Evolutionary conservation across 768 basidiomycete genomes (phyloP).

Genomic region (Trichaptum fuscoviolaceum): DNA sequence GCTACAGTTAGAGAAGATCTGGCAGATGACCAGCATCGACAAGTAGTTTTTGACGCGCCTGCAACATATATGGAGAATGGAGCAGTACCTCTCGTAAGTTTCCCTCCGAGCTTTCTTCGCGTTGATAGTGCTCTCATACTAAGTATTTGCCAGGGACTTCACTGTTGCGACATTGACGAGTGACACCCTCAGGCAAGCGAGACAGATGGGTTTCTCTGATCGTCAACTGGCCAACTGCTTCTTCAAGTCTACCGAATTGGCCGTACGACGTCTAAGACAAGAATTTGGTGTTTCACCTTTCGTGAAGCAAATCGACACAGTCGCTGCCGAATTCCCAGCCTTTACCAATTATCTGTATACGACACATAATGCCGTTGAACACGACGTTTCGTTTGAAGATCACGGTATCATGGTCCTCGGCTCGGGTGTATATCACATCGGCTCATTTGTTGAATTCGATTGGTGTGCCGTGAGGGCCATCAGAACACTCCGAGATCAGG

Average conservation of each 20-base stretch:
- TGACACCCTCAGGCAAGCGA: slow-evolving; percentile 69
- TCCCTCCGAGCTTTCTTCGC: not conserved
- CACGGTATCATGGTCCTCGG: slow-evolving; percentile 96
- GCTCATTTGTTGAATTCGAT: slow-evolving; percentile 98
- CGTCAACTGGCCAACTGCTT: slow-evolving; percentile 76
- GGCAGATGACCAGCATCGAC: slow-evolving; percentile 98
- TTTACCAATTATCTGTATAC: slow-evolving; percentile 99
- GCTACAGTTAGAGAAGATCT: slow-evolving; percentile 93
- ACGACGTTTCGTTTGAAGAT: slow-evolving; percentile 86
- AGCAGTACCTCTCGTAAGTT: slow-evolving; percentile 68
- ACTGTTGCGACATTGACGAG: slow-evolving; percentile 60
- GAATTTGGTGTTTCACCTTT: slow-evolving; percentile 81
- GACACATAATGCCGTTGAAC: slow-evolving; percentile 94
- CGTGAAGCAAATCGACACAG: slow-evolving; percentile 98
- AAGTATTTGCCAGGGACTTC: slow-evolving; percentile 39
- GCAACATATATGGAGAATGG: slow-evolving; percentile 77
- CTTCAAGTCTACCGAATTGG: slow-evolving; percentile 91
- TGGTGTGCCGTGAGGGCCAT: slow-evolving; percentile 99
- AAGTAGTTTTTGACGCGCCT: slow-evolving; percentile 97
- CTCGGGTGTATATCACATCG: slow-evolving; percentile 97
- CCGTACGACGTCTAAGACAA: slow-evolving; percentile 84
- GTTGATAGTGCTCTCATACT: not conserved
- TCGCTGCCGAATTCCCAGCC: slow-evolving; percentile 97
- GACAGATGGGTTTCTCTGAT: slow-evolving; percentile 96
- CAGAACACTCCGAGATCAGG: slow-evolving; percentile 90